phyloP scores from a whole-genome alignment of 2,329 filamentous ascomycete species.

The Acephala macrosclerotiorum region DNA sequence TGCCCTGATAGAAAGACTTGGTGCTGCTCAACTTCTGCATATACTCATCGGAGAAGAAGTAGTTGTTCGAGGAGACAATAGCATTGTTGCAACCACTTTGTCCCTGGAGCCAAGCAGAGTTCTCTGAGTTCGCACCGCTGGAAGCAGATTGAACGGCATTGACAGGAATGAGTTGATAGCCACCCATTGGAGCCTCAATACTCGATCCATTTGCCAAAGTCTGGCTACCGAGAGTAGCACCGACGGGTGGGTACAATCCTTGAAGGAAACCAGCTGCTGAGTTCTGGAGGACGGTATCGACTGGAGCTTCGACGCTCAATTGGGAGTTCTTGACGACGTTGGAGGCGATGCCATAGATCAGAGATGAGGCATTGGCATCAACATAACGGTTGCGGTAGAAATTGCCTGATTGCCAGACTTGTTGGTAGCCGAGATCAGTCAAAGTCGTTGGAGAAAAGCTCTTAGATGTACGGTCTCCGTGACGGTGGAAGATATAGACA shows the following conservation, averaged over 20 bases:
- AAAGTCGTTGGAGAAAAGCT: conserved; percentile 73
- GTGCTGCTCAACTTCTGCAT: conserved; percentile 54
- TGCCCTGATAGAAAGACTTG: conserved; percentile 63
- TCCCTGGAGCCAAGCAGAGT: conserved; percentile 65
- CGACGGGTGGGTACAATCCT: conserved; percentile 83
- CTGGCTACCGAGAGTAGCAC: conserved; percentile 58
- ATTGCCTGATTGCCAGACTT: conserved; percentile 75
- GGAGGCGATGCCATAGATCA: conserved; percentile 71
- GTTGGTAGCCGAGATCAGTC: conserved; percentile 79
- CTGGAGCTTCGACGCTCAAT: conserved; percentile 74
- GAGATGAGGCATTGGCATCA: conserved; percentile 58
- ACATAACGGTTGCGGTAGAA: conserved; percentile 85
- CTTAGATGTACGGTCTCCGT: conserved; percentile 89
- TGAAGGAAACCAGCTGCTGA: conserved; percentile 84
- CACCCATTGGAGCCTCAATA: conserved; percentile 73
- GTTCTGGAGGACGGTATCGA: conserved; percentile 80
- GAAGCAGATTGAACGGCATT: conserved; percentile 60
- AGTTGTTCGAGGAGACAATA: conserved; percentile 61
- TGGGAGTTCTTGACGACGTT: conserved; percentile 74
- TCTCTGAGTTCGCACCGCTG: conserved; percentile 63
- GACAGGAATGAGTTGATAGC: conserved; percentile 86
- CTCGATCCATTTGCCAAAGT: conserved; percentile 74
- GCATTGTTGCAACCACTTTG: conserved; percentile 63
- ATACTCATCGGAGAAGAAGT: conserved; percentile 58
- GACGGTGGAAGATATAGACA: conserved; percentile 86